Conservation (phyloP, 1,284 basidiomycete species). For the Stygiomarasmius scandens region DNA sequence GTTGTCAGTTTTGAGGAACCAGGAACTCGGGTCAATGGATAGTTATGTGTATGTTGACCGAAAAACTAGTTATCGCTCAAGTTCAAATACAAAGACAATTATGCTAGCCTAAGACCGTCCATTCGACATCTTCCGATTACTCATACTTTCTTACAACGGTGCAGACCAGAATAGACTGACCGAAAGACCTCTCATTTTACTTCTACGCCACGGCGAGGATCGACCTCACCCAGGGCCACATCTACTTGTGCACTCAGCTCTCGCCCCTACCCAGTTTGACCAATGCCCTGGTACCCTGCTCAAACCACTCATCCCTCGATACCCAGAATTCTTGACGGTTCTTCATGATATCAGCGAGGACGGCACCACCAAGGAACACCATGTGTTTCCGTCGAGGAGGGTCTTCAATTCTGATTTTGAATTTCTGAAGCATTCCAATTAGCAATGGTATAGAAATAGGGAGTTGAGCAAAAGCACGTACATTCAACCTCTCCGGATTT, state of each 20-base stretch:
- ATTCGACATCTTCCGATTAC: too few species aligned
- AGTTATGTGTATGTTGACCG: too few species aligned
- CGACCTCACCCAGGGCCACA: too few species aligned
- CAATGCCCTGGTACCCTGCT: constrained; percentile 80
- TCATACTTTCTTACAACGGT: too few species aligned
- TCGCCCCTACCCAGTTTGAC: constrained; percentile 83
- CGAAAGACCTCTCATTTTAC: too few species aligned
- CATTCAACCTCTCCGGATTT: constrained; percentile 86
- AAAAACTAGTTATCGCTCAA: too few species aligned
- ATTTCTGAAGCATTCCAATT: constrained; percentile 74
- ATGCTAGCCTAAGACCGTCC: too few species aligned
- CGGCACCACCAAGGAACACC: constrained; percentile 98
- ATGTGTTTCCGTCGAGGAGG: constrained; percentile 98
- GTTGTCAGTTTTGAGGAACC: too few species aligned
- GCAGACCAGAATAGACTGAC: too few species aligned
- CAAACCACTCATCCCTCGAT: constrained; percentile 89
- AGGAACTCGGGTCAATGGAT: too few species aligned
- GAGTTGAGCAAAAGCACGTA: constrained; percentile 43
- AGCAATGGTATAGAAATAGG: constrained; percentile 7
- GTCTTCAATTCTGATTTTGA: constrained; percentile 98
- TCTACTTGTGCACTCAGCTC: constrained; percentile 30
- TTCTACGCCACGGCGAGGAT: too few species aligned
- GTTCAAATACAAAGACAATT: too few species aligned
- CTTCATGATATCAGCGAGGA: constrained; percentile 98
- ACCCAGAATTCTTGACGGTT: constrained; percentile 94